Conservation (phyloP, 495 filamentous ascomycete genomes). For the Penicillium nucicola region DNA sequence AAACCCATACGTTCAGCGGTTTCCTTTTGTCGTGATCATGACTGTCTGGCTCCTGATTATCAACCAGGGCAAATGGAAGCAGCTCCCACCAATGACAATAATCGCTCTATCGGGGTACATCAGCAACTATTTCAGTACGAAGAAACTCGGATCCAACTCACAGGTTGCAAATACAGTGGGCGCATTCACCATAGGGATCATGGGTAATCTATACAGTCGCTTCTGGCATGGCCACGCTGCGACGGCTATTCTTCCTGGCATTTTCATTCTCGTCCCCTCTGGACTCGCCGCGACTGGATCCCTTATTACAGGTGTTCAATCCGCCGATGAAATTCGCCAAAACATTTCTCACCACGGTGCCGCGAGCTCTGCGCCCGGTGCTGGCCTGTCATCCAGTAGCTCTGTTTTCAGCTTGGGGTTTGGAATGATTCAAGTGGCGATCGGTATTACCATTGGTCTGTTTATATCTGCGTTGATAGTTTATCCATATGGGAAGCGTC, state of each 20-base stretch:
- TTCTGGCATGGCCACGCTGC: conserved; percentile 77
- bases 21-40: conserved; percentile 42
- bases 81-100: conserved; percentile 76
- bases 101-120: conserved; percentile 77
- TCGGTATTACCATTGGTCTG: conserved; percentile 84
- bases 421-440: conserved; percentile 73
- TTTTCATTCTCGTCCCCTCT: conserved; percentile 87
- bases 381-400: conserved; percentile 12
- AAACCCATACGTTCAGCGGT: conserved; percentile 37
- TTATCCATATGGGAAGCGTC: conserved; percentile 83
- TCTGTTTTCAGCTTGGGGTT: conserved; percentile 31
- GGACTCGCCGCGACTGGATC: conserved; percentile 78
- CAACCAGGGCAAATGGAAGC: conserved; percentile 87
- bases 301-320: conserved; percentile 71
- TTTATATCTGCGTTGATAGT: conserved; percentile 79
- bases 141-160: conserved; percentile 66
- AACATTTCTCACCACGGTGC: conserved; percentile 32
- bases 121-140: conserved; percentile 75
- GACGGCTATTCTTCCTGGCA: conserved; percentile 79
- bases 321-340: conserved; percentile 68
- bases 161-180: conserved; percentile 82
- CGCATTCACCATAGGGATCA: conserved; percentile 74
- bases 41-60: conserved; percentile 72
- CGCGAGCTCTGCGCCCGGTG: conserved; percentile 5
- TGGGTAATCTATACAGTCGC: conserved; percentile 82